These are phyloP conservation scores for Nissolia schottii DNA, from an alignment of 306 rosid species.

Conservation along the genomic window DNA sequence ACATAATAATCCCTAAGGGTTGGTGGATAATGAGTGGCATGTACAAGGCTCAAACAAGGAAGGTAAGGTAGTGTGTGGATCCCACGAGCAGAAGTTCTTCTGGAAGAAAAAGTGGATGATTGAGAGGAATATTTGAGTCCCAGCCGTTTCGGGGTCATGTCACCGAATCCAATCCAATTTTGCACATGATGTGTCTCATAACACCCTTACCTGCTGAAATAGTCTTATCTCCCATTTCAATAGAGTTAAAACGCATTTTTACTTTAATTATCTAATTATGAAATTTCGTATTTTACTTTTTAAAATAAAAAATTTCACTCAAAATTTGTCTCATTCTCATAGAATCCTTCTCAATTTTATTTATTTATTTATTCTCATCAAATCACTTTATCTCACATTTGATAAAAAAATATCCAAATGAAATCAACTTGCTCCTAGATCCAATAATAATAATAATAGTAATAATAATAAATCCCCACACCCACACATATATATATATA, in stretches of 20 bases:
- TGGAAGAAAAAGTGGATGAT: background rate
- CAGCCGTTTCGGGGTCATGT: background rate
- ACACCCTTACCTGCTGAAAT: background rate
- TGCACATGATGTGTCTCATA: background rate
- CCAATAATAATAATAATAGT: no score
- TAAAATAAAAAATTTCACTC: no score
- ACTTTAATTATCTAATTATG: no score
- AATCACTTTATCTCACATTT: background rate
- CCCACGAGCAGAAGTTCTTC: background rate
- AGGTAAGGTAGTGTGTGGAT: background rate
- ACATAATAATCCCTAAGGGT: background rate
- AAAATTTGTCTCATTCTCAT: background rate
- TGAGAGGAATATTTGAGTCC: background rate
- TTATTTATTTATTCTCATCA: no score
- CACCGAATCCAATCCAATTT: constrained; percentile 1
- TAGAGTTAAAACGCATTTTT: no score
- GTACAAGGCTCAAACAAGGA: background rate
- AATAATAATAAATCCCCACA: no score
- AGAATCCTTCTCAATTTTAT: background rate
- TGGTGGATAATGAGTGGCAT: background rate
- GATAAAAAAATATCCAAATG: background rate
- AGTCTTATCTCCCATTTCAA: no score
- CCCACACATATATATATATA: no score
- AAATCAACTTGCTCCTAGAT: background rate
- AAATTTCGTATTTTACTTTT: no score